These are phyloP conservation scores for Lupinus albus DNA, from an alignment of 306 rosid genomes.

Conservation along the genomic window DNA sequence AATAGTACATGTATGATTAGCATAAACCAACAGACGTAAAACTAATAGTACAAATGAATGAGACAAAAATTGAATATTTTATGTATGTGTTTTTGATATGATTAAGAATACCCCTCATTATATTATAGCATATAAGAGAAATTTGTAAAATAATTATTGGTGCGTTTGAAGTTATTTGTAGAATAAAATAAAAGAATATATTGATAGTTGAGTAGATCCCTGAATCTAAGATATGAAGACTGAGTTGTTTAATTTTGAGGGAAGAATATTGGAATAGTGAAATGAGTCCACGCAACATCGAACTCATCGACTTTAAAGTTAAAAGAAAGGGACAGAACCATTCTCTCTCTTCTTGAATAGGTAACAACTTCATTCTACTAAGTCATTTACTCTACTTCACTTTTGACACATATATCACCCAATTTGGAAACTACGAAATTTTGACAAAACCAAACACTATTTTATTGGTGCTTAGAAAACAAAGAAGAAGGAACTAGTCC, in stretches of 20 bases:
- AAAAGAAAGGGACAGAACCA: slow-evolving; percentile 38
- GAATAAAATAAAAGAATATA: neutral
- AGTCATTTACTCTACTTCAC: slow-evolving; percentile 14
- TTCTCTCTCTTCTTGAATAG: slow-evolving; percentile 30
- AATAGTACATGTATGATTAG: too few species aligned
- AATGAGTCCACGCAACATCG: slow-evolving; percentile 33
- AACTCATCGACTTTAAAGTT: slow-evolving; percentile 45
- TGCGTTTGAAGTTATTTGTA: neutral
- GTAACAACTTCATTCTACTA: slow-evolving; percentile 36
- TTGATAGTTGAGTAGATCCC: neutral
- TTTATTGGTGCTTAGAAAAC: neutral
- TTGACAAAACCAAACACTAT: neutral
- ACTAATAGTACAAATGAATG: too few species aligned
- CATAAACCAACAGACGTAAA: too few species aligned
- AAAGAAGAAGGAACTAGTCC: neutral
- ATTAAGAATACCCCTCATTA: too few species aligned
- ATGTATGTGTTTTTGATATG: too few species aligned
- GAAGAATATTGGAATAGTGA: slow-evolving; percentile 26
- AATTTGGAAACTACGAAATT: slow-evolving; percentile 36
- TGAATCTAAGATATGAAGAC: neutral
- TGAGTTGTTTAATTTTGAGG: neutral
- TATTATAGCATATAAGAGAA: too few species aligned
- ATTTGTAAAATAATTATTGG: too few species aligned
- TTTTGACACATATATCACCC: slow-evolving; percentile 39
- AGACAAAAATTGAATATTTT: neutral